Evolutionary conservation across 2,329 filamentous ascomycete genomes (phyloP).

Genomic region (Sclerotinia nivalis): DNA sequence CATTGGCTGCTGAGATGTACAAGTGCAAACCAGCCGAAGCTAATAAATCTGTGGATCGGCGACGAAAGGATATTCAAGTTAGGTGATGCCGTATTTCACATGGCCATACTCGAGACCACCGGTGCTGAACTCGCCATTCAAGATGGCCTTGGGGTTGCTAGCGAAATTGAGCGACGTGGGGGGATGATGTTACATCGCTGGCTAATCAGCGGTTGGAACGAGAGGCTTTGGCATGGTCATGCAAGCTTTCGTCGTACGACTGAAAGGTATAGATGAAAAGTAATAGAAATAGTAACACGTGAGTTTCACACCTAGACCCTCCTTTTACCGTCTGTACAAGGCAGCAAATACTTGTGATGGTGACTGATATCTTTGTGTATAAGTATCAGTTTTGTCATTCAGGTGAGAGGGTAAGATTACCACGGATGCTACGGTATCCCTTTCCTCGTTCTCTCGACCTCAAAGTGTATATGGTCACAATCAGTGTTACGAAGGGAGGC

Average conservation of each 20-base stretch:
- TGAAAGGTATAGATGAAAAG: neutral
- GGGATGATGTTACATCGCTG: neutral
- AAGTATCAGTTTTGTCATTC: neutral
- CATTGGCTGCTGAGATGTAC: constrained; percentile 28
- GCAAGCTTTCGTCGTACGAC: neutral
- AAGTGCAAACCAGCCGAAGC: neutral
- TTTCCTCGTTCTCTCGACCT: neutral
- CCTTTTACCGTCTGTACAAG: neutral
- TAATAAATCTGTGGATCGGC: neutral
- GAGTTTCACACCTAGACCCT: neutral
- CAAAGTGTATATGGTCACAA: neutral
- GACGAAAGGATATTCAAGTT: constrained; percentile 4
- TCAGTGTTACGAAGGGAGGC: neutral
- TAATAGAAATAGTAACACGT: neutral
- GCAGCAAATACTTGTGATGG: neutral
- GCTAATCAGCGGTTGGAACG: neutral
- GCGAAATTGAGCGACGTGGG: neutral
- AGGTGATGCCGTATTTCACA: constrained; percentile 23
- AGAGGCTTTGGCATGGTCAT: too few species aligned
- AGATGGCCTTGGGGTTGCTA: constrained; percentile 23
- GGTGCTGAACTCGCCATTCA: constrained; percentile 31
- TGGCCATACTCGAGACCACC: constrained; percentile 33
- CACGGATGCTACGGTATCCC: neutral
- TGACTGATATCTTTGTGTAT: neutral
- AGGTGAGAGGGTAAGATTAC: neutral